Percentiles rank a stretch among this genome's conserved stretches.
These are phyloP conservation scores for Trichoderma koningii DNA, from an alignment of 2,329 filamentous ascomycete genomes.

Conservation along the genomic window DNA sequence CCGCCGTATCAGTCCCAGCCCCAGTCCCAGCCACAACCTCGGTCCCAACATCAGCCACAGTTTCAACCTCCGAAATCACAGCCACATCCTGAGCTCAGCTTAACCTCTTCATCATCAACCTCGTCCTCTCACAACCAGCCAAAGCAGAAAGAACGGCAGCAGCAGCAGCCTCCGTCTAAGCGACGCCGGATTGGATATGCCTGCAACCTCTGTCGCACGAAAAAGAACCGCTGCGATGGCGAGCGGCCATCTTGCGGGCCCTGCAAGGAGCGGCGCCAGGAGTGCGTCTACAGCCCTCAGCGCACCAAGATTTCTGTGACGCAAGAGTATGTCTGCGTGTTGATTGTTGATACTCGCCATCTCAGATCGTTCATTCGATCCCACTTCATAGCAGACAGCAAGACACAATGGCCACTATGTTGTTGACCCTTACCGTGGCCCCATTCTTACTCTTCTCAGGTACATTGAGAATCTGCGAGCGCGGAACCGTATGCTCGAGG, in stretches of 20 bases:
- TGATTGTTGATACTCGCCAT: no score
- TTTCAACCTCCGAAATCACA: neutral
- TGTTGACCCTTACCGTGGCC: neutral
- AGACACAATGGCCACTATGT: no score
- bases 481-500: conserved; percentile 20
- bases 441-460: neutral
- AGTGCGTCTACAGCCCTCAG: conserved; percentile 22
- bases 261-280: conserved; percentile 23
- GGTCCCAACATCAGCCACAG: neutral
- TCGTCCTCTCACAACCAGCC: neutral
- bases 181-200: conserved; percentile 20
- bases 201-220: conserved; percentile 17
- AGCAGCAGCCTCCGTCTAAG: conserved; percentile 9
- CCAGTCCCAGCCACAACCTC: neutral
- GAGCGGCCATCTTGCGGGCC: conserved; percentile 20
- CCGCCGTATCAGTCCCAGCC: conserved; percentile 10
- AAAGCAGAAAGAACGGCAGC: neutral
- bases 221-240: conserved; percentile 22
- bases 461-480: conserved; percentile 24
- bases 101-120: neutral
- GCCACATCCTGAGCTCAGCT: conserved; percentile 4
- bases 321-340: conserved; percentile 16
- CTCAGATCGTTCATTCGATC: neutral
- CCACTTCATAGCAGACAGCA: no score
- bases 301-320: conserved; percentile 22